Conservation (phyloP, 176 grass and related monocot species). For the Alopecurus myosuroides region DNA sequence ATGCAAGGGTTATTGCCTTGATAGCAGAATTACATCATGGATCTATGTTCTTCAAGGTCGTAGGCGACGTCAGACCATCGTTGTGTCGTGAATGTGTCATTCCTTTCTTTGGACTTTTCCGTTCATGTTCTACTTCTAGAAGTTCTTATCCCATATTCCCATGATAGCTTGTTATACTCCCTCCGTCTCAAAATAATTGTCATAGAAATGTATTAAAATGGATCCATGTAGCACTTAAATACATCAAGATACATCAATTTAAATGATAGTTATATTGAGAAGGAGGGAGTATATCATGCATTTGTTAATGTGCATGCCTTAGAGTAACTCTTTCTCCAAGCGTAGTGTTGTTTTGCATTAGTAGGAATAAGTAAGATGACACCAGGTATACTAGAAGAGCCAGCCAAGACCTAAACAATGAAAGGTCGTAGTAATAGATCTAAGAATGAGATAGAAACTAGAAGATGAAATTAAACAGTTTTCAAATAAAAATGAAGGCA, state of each 20-base stretch:
- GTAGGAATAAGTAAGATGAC: neutral
- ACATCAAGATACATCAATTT: too few relatives aligned
- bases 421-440: neutral
- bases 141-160: neutral
- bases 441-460: neutral
- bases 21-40: too few relatives aligned
- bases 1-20: neutral
- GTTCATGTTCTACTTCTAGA: neutral
- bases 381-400: neutral
- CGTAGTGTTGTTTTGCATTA: neutral
- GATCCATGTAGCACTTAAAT: too few relatives aligned
- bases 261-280: too few relatives aligned
- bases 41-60: neutral
- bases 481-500: neutral
- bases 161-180: neutral
- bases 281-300: too few relatives aligned
- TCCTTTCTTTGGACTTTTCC: too few relatives aligned
- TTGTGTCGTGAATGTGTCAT: neutral
- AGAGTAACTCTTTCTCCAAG: neutral
- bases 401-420: neutral
- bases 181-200: too few relatives aligned
- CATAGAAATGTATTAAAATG: too few relatives aligned
- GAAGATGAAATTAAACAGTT: neutral
- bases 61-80: neutral
- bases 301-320: neutral